Base-by-base conservation (phyloP, 164 flowering plant genomes). In the Cinnamomum micranthum region DNA sequence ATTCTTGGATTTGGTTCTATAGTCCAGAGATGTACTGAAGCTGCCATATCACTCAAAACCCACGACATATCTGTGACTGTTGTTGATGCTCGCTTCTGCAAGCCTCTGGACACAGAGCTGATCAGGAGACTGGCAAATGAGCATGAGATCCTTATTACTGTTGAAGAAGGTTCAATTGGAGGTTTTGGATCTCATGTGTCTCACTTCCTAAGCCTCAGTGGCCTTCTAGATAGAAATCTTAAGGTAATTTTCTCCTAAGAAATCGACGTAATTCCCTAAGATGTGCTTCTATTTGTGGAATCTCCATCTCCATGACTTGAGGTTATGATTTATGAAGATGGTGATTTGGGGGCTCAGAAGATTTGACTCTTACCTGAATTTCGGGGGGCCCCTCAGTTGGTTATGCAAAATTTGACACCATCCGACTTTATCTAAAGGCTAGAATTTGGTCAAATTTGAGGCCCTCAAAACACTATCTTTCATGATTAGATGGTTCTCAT, bases 1-100 rank as follows among this genome's bases (percentile, higher is more conserved):
- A 85, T 92, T 75, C 75, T 93, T 23, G 97, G 97, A 35, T 91
- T 87, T 76, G 97, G 98, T 69, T 82, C 95, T 1, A 81, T 87
- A 27, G 90, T 93, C 59, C 95, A 92, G 77, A 84, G 87, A 69
- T 92, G 97, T 75, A 2, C 88, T 28, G 87, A 80, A 81, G 95
- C 98, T 71, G 90, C 90, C 65, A 73, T 73, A 13, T 65, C 80
- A 73, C 95, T 93, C 14, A 80, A 79, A 74, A 69, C 81, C 14
- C 80, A 71, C 4, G 84, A 80, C 74, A 76, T 90, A 41, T 50
- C 71, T 7, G 80, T 83, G 52, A 93, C 98, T 22, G 87, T 93
- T 3, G 94, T 89, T 0, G 98, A 93, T 82, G 98, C 98, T 50
- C 86, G 98, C 71, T 93, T 93, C 77, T 93, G 98, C 85, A 93